These are phyloP conservation scores for Verticillium longisporum DNA, from an alignment of 2,329 filamentous ascomycete genomes.

Conservation along the genomic window DNA sequence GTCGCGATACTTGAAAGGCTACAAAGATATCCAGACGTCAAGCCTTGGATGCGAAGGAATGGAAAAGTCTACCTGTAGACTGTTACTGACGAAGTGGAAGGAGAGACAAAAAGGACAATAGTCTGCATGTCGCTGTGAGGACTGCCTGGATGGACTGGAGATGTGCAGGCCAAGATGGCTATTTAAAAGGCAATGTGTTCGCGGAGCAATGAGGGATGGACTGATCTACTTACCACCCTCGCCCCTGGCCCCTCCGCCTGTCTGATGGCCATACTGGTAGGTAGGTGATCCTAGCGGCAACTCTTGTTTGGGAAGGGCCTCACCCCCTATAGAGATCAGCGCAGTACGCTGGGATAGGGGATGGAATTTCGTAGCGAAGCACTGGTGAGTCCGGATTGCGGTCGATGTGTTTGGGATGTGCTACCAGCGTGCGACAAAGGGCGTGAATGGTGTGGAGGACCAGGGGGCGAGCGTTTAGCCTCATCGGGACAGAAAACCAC, in stretches of 20 bases:
- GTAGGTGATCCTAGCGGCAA: neutral
- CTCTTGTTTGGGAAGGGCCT: neutral
- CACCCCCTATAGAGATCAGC: neutral
- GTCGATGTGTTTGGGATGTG: neutral
- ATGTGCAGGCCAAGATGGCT: neutral
- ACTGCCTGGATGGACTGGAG: neutral
- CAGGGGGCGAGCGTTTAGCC: neutral
- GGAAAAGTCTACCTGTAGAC: slow-evolving; percentile 1
- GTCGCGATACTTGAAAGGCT: neutral
- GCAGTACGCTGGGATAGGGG: neutral
- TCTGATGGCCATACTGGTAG: neutral
- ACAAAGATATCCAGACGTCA: neutral
- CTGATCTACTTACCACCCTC: neutral
- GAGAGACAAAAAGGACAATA: neutral
- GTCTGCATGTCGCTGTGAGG: neutral
- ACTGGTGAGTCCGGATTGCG: neutral
- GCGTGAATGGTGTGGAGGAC: neutral
- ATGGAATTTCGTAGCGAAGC: neutral
- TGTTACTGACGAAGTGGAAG: neutral
- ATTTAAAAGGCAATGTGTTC: neutral
- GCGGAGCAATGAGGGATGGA: neutral
- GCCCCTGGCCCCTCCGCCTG: neutral
- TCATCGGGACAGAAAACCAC: neutral
- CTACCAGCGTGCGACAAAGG: neutral
- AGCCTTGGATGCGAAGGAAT: neutral